Evolutionary conservation across 805 yeast species (phyloP), one percentile per base, ranked within the genome.

Genomic region (Starmerella lactis-condensi): DNA sequence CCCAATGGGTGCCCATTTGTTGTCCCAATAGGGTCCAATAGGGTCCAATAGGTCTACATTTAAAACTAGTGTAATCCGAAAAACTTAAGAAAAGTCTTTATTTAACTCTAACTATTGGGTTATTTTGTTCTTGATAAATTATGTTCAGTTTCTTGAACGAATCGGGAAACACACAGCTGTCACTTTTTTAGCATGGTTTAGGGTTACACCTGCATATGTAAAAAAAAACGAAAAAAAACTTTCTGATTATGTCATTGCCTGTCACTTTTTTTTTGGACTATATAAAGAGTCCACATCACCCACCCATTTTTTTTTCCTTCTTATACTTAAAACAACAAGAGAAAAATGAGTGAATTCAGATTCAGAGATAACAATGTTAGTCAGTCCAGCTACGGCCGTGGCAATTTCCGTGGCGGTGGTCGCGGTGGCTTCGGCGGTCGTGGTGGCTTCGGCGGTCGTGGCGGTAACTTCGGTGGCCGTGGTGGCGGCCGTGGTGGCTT

Each of bases 391-490:
- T 9, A n/a, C 27, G 30, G 45, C 23, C 44, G 50, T 38, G 43
- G 47, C 26, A n/a, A n/a, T n/a, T n/a, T n/a, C n/a, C n/a, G n/a
- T n/a, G 44, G 51, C 32, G 47, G 50, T 34, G 40, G 40, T 35
- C 38, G 43, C 29, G 43, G 45, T 27, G 43, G 51, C 16, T 35
- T 40, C 18, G 27, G 36, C 30, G 40, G 46, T 26, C 39, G 48
- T 28, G 52, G 53, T 36, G 58, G 67, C 42, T 56, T 54, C 28
- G 60, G 61, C 35, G 58, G 54, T 34, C 50, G 53, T 46, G 55
- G 62, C 32, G 63, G 62, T 25, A 47, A 52, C 18, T 47, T 56
- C 42, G 43, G 51, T 22, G 48, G 60, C 20, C 58, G 54, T 40
- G 52, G 57, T 40, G 46, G 50, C 45, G 50, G 54, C 30, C 41